Evolutionary conservation across 208 protist genomes (phyloP).

Genomic region (Crithidia sp.): DNA sequence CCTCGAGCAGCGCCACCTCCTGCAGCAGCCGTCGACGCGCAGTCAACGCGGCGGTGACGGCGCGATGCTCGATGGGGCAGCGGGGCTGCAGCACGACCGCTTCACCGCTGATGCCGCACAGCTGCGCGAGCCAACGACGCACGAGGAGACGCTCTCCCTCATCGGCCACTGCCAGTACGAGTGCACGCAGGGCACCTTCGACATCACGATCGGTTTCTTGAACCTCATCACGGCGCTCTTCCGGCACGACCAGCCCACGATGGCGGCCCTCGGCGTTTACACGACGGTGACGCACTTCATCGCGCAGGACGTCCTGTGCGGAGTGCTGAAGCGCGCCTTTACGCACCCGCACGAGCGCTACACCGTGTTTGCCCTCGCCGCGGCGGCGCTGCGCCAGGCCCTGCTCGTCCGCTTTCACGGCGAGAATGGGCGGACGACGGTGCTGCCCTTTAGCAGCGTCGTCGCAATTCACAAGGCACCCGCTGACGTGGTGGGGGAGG

Average conservation of each 20-base stretch:
- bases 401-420: slow-evolving; percentile 54
- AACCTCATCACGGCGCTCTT: slow-evolving; percentile 78
- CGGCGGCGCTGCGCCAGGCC: slow-evolving; percentile 67
- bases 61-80: not conserved
- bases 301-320: slow-evolving; percentile 76
- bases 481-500: slow-evolving; percentile 78
- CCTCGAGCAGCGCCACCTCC: slow-evolving; percentile 60
- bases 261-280: slow-evolving; percentile 55
- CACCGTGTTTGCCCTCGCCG: slow-evolving; percentile 74
- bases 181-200: slow-evolving; percentile 60
- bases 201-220: slow-evolving; percentile 83
- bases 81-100: slow-evolving; percentile 3
- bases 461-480: slow-evolving; percentile 80
- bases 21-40: slow-evolving; percentile 37
- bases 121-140: slow-evolving; percentile 12
- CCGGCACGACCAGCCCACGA: slow-evolving; percentile 53
- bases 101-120: slow-evolving; percentile 4
- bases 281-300: slow-evolving; percentile 73
- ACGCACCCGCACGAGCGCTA: slow-evolving; percentile 54
- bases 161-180: slow-evolving; percentile 85
- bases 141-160: slow-evolving; percentile 58
- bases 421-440: slow-evolving; percentile 26
- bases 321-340: slow-evolving; percentile 68
- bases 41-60: slow-evolving; percentile 5
- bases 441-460: slow-evolving; percentile 64